Base-by-base conservation (phyloP, 1,284 basidiomycete genomes). In the Tylopilus sp. region DNA sequence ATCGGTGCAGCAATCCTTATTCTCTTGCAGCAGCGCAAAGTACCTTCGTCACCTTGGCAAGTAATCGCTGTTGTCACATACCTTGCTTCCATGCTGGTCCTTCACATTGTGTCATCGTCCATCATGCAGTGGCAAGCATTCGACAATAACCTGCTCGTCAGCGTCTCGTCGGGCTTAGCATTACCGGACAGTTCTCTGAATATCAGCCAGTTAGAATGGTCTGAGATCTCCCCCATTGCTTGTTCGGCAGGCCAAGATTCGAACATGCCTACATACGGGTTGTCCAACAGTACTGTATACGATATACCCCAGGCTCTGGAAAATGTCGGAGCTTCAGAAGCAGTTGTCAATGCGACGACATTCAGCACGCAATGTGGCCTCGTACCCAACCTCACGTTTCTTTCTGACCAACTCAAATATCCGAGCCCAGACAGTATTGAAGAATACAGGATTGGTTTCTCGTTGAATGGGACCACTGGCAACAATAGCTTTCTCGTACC, bases 101-200 rank as follows among this genome's bases (percentile, higher is more conserved):
- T 70, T 6, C 68, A 69, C 0, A 61, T 67, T 22, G 22, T 54
- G 12, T 63, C 68, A 9, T 38, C 61, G 12, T 54, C 68, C n/a
- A 70, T 68, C 44, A 67, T 69, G 68, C 36, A 70, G 39, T 69
- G 70, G 24, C 63, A 51, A 22, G 51, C 68, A 1, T 63, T 61
- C 29, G 44, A n/a, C n/a, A 61, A 67, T n/a, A 61, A 24, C 16
- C 57, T 51, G 6, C 59, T 61, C 1, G 33, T 1, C 2, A 39
- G 51, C 4, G 1, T 70, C 9, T 51, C 32, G 29, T 65, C 69
- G 26, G 6, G 1, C n/a, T 0, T 60, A 0, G 2, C 52, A 6
- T 70, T 61, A 58, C 61, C 68, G 38, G 56, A 57, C 5, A 51
- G 13, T 22, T 19, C 49, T 51, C 8, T 52, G 41, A 24, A 61